Evolutionary conservation across 768 basidiomycete species (phyloP), one percentile per base, ranked within the genome.

Genomic region (Serendipita sp.): DNA sequence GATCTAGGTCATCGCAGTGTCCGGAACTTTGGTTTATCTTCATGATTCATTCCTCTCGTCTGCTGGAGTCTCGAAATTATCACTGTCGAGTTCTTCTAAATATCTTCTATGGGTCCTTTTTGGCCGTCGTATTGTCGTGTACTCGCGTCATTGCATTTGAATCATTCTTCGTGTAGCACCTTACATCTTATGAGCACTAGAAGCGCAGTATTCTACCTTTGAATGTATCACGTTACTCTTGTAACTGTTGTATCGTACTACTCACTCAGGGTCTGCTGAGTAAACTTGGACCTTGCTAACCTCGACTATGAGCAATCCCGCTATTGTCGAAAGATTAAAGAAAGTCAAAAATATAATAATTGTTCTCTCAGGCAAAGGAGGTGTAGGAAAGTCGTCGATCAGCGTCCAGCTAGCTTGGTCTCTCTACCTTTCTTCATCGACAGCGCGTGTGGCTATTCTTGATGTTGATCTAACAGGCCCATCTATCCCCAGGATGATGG

Each of bases 331-430:
- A 69, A 86, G 94, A 44, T 77, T 98, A 16, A 74, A 78, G 64
- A 76, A 78, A 1, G 83, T 99, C 68, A 86, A 86, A 68, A 81
- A 92, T 69, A 83, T 99, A 72, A 83, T 99, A 68, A 83, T 98
- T 67, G 91, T 99, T 64, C 81, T 94, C 44, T 91, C 93, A 0
- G 96, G 96, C 5, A 99, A 99, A 74, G 96, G 96, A 37, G 96
- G 78, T 62, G 96, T 98, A 45, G 96, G 96, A 64, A 99, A 99
- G 76, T 97, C 94, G n/a, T 95, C 92, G 0, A 87, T 97, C 27
- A 84, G 91, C 1, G 83, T 87, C 4, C 96, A 98, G 69, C 80
- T 98, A 34, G 94, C 96, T 0, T 81, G 98, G 60, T 89, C 85
- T 66, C 83, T 99, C 5, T 83, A 88, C 75, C 77, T 79, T 1